Base-by-base conservation (phyloP, 345 rosid genomes). In the Mangifera indica region DNA sequence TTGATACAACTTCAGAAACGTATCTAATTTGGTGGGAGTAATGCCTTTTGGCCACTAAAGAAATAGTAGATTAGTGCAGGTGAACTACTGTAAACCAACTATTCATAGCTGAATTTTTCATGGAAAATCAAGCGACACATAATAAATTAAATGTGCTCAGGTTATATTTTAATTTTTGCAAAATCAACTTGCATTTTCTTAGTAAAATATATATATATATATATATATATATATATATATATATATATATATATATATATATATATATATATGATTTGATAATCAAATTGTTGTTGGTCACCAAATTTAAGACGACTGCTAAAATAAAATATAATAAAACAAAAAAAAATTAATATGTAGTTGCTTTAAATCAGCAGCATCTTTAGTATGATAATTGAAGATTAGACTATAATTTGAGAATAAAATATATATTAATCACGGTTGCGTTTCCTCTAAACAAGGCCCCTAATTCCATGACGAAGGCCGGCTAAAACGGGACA, bases 401-500 rank as follows among this genome's bases (percentile, higher is more conserved):
- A 55, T 32, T 40, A 32, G 53, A 49, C 18, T 15, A 49, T 49
- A n/a, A 68, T 17, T n/a, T 32, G 15, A 15, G 22, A 29, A 1
- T 2, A 6, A 18, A 53, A 20, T n/a, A 26, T 1, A 1, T 25
- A 13, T 25, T 13, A 69, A 7, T 10, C 0, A 34, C 63, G 40
- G 48, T 64, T 14, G 40, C 42, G 34, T 24, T 26, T 40, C 51
- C 48, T 54, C 24, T 17, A 60, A 58, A 65, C 66, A 71, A 7
- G 12, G 40, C 56, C 48, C 74, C 24, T 20, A 18, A 69, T 69
- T 63, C 59, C 32, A 29, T 58, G 72, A 22, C 13, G 49, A 60
- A 40, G 67, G 76, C 78, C 73, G 74, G 74, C 71, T 15, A 21
- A 52, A 10, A 5, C 25, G 48, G 57, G 73, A 26, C 78, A 66